These are phyloP conservation scores for Collybia mongolica DNA, from an alignment of 768 basidiomycete genomes.

Conservation along the genomic window DNA sequence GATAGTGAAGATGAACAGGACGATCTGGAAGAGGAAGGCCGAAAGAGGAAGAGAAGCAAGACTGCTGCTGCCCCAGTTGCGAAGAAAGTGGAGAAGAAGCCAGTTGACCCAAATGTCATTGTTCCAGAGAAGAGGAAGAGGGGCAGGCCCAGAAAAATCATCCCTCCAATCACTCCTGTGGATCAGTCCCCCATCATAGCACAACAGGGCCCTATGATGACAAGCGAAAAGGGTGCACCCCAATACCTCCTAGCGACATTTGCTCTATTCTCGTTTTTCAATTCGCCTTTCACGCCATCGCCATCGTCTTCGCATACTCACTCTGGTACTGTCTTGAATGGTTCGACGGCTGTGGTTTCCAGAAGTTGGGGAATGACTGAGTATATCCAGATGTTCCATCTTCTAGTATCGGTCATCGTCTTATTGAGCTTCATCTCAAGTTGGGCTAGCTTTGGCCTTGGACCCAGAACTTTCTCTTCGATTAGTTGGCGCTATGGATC, in stretches of 20 bases:
- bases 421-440: slow-evolving; percentile 50
- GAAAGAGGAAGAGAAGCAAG: slow-evolving; percentile 66
- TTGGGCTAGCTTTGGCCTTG: slow-evolving; percentile 36
- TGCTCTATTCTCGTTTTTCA: slow-evolving; percentile 85
- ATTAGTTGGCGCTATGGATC: background rate
- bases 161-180: slow-evolving; percentile 37
- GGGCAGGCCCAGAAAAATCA: slow-evolving; percentile 76
- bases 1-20: slow-evolving; percentile 60
- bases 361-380: slow-evolving; percentile 47
- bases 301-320: slow-evolving; percentile 43
- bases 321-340: slow-evolving; percentile 54
- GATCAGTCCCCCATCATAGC: slow-evolving; percentile 19
- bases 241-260: slow-evolving; percentile 84
- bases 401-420: slow-evolving; percentile 63
- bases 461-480: background rate
- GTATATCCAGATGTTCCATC: slow-evolving; percentile 61
- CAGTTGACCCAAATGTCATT: slow-evolving; percentile 28
- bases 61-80: slow-evolving; percentile 26
- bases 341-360: slow-evolving; percentile 17
- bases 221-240: slow-evolving; percentile 27
- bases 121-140: slow-evolving; percentile 80
- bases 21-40: slow-evolving; percentile 44
- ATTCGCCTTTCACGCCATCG: slow-evolving; percentile 59
- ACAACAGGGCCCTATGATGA: slow-evolving; percentile 9
- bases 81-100: slow-evolving; percentile 53